Conservation (phyloP, 176 grass and related monocot species). For the Phyllostachys edulis region DNA sequence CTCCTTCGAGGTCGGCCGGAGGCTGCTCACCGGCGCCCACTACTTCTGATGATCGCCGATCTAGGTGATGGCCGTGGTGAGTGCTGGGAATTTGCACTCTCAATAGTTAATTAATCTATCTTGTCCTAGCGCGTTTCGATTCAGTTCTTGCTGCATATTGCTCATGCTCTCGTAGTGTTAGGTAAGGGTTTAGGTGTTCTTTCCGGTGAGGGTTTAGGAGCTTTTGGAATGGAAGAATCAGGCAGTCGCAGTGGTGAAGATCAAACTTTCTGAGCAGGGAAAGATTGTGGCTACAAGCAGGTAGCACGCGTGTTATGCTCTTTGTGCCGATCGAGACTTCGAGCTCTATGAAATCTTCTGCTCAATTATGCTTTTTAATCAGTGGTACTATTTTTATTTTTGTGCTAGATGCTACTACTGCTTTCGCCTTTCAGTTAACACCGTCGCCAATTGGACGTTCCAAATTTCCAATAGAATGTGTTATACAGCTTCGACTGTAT, state of each 20-base stretch:
- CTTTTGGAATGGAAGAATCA: background rate
- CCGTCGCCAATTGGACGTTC: background rate
- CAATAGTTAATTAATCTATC: background rate
- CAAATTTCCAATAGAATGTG: background rate
- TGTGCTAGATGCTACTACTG: background rate
- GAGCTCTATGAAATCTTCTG: background rate
- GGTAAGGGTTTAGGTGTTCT: background rate
- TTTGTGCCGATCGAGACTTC: background rate
- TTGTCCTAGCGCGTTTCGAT: background rate
- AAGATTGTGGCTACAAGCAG: background rate
- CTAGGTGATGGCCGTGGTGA: background rate
- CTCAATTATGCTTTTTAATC: background rate
- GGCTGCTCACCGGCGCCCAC: conserved; percentile 25
- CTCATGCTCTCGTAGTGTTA: background rate
- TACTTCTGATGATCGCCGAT: conserved; percentile 11
- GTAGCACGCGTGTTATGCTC: background rate
- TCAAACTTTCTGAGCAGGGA: background rate
- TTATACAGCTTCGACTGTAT: background rate
- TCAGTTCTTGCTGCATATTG: background rate
- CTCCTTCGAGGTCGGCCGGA: conserved; percentile 49
- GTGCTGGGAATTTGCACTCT: background rate
- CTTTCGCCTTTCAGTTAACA: background rate
- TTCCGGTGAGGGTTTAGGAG: background rate
- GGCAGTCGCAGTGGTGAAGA: background rate
- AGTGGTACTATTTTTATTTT: background rate